Conservation (phyloP, 2,329 filamentous ascomycete species). For the Fonsecaea nubica region DNA sequence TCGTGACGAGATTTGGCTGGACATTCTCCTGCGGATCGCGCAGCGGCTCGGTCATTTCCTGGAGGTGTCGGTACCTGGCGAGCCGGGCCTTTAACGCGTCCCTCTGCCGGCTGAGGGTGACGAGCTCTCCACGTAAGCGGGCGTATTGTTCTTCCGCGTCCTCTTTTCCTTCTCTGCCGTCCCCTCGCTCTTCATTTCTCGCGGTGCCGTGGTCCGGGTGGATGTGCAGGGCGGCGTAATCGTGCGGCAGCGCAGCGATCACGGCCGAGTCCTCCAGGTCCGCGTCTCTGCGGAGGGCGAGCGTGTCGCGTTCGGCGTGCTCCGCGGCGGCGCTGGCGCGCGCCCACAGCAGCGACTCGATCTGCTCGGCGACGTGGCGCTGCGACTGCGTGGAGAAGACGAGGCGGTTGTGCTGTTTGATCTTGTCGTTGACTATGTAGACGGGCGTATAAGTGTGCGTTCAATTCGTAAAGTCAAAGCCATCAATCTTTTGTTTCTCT, state of each 20-base stretch:
- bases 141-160: conserved; percentile 46
- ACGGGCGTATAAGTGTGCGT: too few relatives aligned
- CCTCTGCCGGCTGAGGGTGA: conserved; percentile 53
- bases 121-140: conserved; percentile 52
- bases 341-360: conserved; percentile 63
- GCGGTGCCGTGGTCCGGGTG: conserved; percentile 9
- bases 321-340: conserved; percentile 49
- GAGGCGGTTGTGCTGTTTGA: conserved; percentile 60
- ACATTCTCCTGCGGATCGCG: conserved; percentile 57
- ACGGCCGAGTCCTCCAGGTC: conserved; percentile 23
- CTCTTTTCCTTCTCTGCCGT: neutral
- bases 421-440: conserved; percentile 55
- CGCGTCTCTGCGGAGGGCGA: conserved; percentile 24
- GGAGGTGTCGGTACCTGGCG: conserved; percentile 55
- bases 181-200: neutral
- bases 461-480: neutral
- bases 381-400: conserved; percentile 62
- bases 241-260: conserved; percentile 27
- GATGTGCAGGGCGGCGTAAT: conserved; percentile 23
- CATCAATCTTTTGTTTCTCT: neutral
- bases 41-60: conserved; percentile 57
- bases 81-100: conserved; percentile 55
- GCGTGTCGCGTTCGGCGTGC: conserved; percentile 24
- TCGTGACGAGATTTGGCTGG: conserved; percentile 62
- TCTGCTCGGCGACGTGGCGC: conserved; percentile 63